Evolutionary conservation across 1,284 basidiomycete species (phyloP), one percentile per base, ranked within the genome.

Genomic region (Naganishia sp.): DNA sequence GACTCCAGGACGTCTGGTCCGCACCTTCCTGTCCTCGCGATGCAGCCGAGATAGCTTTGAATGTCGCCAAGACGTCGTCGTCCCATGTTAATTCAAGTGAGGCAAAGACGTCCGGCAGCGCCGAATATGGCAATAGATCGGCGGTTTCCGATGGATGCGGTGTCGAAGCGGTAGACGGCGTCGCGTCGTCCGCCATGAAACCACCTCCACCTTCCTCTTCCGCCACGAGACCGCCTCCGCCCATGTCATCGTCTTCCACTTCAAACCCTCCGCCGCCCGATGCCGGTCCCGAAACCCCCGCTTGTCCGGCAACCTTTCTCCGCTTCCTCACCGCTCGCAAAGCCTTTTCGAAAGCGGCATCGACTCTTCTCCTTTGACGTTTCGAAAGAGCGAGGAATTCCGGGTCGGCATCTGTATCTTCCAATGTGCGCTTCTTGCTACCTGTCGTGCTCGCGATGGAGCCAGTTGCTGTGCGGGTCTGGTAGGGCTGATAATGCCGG

Each of bases 41-140:
- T 18, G 52, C 52, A 42, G 51, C 52, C 5, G 50, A 50, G 9
- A 67, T 54, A 3, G 58, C 61, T n/a, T 68, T 71, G 65, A 80
- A 79, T 0, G 78, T 77, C 2, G 66, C 68, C 17, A 79, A 65
- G 7, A 80, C 79, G 65, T 80, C 79, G 31, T 77, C 74, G 68
- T 80, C 79, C 4, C 73, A 74, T 18, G 75, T 73, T 13, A 80
- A 67, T 15, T 72, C 72, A 1, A 80, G 72, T 0, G 74, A 71
- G 0, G 68, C 49, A 10, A 80, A 72, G 0, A 78, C 66, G 0
- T 65, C 54, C 0, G 79, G 75, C 1, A 80, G 60, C 13, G 72
- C 50, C 35, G 71, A 70, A 13, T 66, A 52, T 13, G 65, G 65
- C 1, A 65, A 43, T 25, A 80, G 69, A 42, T 77, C 69, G 52